These are phyloP conservation scores for Trypanosoma boissoni DNA, from an alignment of 208 protist genomes.

Conservation along the genomic window DNA sequence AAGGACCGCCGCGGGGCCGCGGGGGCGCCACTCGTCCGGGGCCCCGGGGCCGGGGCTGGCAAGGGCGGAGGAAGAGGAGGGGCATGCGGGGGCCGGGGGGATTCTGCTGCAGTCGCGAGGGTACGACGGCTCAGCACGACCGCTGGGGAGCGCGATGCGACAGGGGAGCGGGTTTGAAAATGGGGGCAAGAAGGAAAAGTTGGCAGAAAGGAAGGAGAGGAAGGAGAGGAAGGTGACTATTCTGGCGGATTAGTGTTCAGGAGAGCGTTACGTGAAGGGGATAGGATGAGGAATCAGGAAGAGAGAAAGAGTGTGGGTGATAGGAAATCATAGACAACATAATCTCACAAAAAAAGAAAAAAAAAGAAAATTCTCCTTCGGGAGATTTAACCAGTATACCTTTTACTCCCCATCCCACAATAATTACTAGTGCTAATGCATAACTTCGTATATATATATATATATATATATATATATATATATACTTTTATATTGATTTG, in stretches of 20 bases:
- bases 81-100: background rate
- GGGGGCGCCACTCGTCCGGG: background rate
- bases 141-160: slow-evolving; percentile 25
- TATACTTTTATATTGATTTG: background rate
- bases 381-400: no score
- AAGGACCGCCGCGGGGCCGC: background rate
- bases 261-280: background rate
- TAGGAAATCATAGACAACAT: slow-evolving; percentile 1
- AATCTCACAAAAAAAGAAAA: background rate
- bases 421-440: background rate
- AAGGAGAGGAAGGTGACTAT: slow-evolving; percentile 50
- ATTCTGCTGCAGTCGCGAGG: slow-evolving; percentile 13
- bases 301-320: background rate
- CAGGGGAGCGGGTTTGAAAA: slow-evolving; percentile 38
- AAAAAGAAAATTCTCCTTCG: no score
- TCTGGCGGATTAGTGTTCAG: slow-evolving; percentile 34
- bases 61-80: background rate
- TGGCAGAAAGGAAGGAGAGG: slow-evolving; percentile 19
- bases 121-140: slow-evolving; percentile 19
- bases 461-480: slow-evolving; percentile 2
- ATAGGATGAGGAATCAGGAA: background rate
- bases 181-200: slow-evolving; percentile 6
- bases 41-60: background rate
- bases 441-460: background rate
- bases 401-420: no score